phyloP scores from a whole-genome alignment of 1,139 yeast species.

The Kodamaea plutei region DNA sequence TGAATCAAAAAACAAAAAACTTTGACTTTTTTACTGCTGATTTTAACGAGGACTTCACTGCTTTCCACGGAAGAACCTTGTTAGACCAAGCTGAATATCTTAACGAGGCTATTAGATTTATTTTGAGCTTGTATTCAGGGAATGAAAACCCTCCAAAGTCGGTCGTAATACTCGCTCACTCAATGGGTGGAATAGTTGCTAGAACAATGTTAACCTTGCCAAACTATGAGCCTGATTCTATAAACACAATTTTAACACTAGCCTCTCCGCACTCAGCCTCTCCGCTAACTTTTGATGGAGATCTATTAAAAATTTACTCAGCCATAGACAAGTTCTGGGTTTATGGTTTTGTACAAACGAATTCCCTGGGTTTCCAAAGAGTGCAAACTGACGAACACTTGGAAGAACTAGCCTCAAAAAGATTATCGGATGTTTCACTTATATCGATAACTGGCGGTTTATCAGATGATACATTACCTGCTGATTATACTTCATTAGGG shows the following conservation, averaged over 20 bases:
- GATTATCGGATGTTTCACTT: constrained; percentile 49
- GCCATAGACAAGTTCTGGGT: constrained; percentile 82
- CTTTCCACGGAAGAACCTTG: constrained; percentile 91
- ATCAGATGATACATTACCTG: constrained; percentile 78
- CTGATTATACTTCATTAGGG: constrained; percentile 82
- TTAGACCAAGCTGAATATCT: constrained; percentile 91
- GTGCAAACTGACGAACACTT: constrained; percentile 12
- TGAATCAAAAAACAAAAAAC: constrained; percentile 34
- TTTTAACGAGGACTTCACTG: constrained; percentile 93
- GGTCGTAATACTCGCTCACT: constrained; percentile 82
- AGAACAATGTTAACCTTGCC: constrained; percentile 76
- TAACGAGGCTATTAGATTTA: constrained; percentile 80
- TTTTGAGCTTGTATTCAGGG: constrained; percentile 57
- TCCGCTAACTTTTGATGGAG: constrained; percentile 95
- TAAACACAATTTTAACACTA: constrained; percentile 80
- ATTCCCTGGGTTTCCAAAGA: constrained; percentile 2
- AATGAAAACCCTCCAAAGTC: constrained; percentile 51
- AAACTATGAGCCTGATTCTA: constrained; percentile 64
- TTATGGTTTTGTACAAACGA: constrained; percentile 37
- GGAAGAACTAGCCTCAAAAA: constrained; percentile 29
- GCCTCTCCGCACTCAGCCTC: constrained; percentile 94
- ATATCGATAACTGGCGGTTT: constrained; percentile 92
- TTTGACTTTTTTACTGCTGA: constrained; percentile 86
- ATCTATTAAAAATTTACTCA: constrained; percentile 68
- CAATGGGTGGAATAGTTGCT: constrained; percentile 96